phyloP scores from a whole-genome alignment of 164 flowering plant species.

The Sextonia rubra region DNA sequence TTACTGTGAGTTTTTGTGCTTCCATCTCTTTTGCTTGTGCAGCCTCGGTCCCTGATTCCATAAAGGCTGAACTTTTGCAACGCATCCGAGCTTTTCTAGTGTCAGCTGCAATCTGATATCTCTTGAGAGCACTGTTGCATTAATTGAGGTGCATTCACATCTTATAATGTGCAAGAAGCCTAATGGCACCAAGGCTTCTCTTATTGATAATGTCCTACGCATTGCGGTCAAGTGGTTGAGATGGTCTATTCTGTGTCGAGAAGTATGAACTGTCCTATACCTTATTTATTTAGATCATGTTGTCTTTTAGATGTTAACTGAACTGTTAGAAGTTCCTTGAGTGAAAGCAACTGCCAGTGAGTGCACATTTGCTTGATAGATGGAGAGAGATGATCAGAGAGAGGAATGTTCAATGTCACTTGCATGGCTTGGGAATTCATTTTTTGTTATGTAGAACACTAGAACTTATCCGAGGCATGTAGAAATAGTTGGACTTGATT shows the following conservation, averaged over 20 bases:
- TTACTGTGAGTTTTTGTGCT: neutral
- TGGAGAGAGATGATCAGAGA: neutral
- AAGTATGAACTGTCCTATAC: neutral
- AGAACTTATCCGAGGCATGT: no score
- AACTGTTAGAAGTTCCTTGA: neutral
- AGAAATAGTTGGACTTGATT: no score
- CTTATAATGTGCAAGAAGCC: neutral
- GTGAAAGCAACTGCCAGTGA: neutral
- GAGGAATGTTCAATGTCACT: no score
- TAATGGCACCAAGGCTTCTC: neutral
- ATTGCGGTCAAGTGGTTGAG: neutral
- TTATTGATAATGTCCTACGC: neutral
- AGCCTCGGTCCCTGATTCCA: slow-evolving; percentile 84
- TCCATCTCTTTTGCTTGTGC: slow-evolving; percentile 14
- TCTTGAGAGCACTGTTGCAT: neutral
- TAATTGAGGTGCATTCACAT: neutral
- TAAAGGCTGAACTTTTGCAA: slow-evolving; percentile 83
- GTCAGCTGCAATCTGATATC: slow-evolving; percentile 46
- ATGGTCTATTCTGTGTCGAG: neutral
- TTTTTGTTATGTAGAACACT: no score
- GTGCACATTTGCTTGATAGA: neutral
- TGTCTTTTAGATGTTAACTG: neutral
- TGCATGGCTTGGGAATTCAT: no score
- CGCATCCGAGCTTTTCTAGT: slow-evolving; percentile 58
- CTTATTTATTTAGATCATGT: neutral